phyloP scores from a whole-genome alignment of 2,329 filamentous ascomycete genomes.

The Magnaporthales sp. region DNA sequence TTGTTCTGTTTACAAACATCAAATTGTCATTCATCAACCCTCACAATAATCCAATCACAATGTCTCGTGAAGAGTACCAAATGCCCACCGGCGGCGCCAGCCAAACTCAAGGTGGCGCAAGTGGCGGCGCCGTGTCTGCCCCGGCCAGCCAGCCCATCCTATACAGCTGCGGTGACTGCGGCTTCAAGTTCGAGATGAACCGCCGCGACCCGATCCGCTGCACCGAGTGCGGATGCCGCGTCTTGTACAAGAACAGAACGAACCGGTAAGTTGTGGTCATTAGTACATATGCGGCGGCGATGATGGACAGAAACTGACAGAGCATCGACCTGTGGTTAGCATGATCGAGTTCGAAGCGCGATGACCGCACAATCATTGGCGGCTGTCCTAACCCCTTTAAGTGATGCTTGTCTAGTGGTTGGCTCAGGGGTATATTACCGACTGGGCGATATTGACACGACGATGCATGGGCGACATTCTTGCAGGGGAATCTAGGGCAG shows the following conservation, averaged over 20 bases:
- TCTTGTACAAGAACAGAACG: slow-evolving; percentile 95
- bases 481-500: neutral
- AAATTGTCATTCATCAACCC: neutral
- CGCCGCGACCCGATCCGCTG: slow-evolving; percentile 76
- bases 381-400: neutral
- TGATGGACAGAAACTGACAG: neutral
- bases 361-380: slow-evolving; percentile 26
- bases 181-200: slow-evolving; percentile 64
- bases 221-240: slow-evolving; percentile 88
- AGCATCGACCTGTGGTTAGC: slow-evolving; percentile 12
- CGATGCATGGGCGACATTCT: neutral
- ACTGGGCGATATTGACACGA: neutral
- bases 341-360: slow-evolving; percentile 99
- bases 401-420: neutral
- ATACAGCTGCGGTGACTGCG: slow-evolving; percentile 80
- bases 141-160: slow-evolving; percentile 45
- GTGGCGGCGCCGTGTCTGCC: slow-evolving; percentile 28
- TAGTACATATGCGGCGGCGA: neutral
- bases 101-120: slow-evolving; percentile 30
- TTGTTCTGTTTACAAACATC: neutral
- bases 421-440: neutral
- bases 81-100: slow-evolving; percentile 48
- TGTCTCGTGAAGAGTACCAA: slow-evolving; percentile 73
- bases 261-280: slow-evolving; percentile 62
- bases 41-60: slow-evolving; percentile 16